A percentile compares a stretch with the other conserved stretches of the same genome.
phyloP scores from a whole-genome alignment of 73 alveolate genomes.

The Paramecium caudatum region DNA sequence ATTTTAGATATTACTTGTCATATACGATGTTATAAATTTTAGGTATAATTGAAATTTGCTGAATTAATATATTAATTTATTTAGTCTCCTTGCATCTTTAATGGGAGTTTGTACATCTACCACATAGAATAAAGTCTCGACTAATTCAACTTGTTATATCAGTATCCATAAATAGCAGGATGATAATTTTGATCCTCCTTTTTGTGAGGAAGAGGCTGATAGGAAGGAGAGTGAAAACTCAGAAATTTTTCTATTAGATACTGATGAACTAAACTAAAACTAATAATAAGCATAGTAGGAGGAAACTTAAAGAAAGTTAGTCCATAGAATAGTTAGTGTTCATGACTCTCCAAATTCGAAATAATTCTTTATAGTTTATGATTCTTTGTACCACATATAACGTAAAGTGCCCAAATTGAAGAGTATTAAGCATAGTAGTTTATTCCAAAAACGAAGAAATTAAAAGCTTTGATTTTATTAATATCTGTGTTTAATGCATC shows the following conservation, averaged over 20 bases:
- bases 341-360: slow-evolving; percentile 47
- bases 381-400: not conserved
- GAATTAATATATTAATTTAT: not conserved
- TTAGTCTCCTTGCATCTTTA: not conserved
- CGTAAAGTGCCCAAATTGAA: slow-evolving; percentile 20
- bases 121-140: not conserved
- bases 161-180: not conserved
- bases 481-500: slow-evolving; percentile 34
- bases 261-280: not conserved
- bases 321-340: slow-evolving; percentile 11
- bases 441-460: slow-evolving; percentile 21
- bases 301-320: not conserved
- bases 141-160: not conserved
- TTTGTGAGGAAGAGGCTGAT: not conserved
- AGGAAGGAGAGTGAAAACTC: not conserved
- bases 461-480: not conserved
- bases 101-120: slow-evolving; percentile 53
- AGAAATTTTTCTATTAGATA: not conserved
- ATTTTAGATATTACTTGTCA: no score
- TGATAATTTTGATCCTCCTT: slow-evolving; percentile 41
- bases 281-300: not conserved
- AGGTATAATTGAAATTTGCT: not conserved
- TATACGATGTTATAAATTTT: not conserved
- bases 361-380: slow-evolving; percentile 25
- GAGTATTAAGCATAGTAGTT: slow-evolving; percentile 8